phyloP scores from a whole-genome alignment of 306 rosid genomes.

The Cicer judaicum region DNA sequence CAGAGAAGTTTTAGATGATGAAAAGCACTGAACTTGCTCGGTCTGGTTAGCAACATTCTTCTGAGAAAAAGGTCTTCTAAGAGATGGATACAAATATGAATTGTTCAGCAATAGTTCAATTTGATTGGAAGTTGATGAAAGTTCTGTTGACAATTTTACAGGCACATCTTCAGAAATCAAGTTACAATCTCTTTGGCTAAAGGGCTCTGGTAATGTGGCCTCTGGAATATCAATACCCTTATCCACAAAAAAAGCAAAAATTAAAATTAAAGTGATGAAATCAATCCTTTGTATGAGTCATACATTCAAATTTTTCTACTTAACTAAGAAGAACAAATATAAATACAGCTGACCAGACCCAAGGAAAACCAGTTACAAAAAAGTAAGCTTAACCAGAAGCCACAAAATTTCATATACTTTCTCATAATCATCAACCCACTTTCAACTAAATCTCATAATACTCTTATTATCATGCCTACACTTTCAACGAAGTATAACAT shows the following conservation, averaged over 20 bases:
- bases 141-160: conserved; percentile 40
- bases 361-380: conserved; percentile 7
- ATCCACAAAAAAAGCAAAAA: conserved; percentile 32
- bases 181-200: conserved; percentile 48
- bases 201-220: conserved; percentile 65
- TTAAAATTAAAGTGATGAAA: neutral
- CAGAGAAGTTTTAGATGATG: conserved; percentile 35
- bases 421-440: neutral
- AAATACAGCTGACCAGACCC: conserved; percentile 17
- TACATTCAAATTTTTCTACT: conserved; percentile 13
- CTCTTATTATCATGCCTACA: conserved; percentile 1
- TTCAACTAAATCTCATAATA: conserved; percentile 11
- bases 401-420: conserved; percentile 2
- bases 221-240: conserved; percentile 74
- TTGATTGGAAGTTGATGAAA: conserved; percentile 43
- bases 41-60: conserved; percentile 38
- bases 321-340: conserved; percentile 27
- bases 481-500: conserved; percentile 21
- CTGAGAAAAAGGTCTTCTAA: conserved; percentile 53
- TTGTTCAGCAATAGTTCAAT: conserved; percentile 44
- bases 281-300: conserved; percentile 22
- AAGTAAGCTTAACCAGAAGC: conserved; percentile 9
- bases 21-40: conserved; percentile 43
- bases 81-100: conserved; percentile 37
- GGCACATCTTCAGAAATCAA: conserved; percentile 41